Evolutionary conservation across 495 filamentous ascomycete genomes (phyloP), one percentile per base, ranked within the genome.

Genomic region (Talaromyces stipitatus): DNA sequence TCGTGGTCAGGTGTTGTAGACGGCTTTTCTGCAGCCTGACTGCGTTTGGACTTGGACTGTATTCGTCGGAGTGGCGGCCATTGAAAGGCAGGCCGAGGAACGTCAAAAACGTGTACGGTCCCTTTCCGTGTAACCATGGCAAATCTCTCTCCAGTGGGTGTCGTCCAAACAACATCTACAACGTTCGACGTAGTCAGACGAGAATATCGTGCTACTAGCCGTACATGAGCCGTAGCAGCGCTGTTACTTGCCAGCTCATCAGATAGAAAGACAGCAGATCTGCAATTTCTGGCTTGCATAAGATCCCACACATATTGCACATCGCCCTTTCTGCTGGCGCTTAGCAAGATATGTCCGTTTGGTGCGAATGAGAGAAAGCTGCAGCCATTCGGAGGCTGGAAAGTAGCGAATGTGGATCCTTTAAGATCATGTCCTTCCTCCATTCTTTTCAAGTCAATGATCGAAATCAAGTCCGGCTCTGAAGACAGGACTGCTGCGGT

Each of bases 231-330:
- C 14, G 28, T 66, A 64, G 3, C 70, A 55, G 57, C 65, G 29
- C 58, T 66, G 20, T 69, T 66, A 24, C 62, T 51, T 6, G 59
- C 48, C 2, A 66, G 59, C 12, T 75, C 70, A 14, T 76, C 73
- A 30, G 68, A 61, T 46, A 77, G 63, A 50, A 78, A 75, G 29
- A 64, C 62, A 54, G 66, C 70, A 14, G 74, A 66, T 41, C 75
- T 68, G 30, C 73, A 76, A 59, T 74, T 62, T 38, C 68, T 77
- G 7, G 65, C 59, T 61, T 88, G 87, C 84, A 92, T 87, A 52
- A 97, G 72, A 71, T 96, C 90, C 94, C 94, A 98, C 2, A 97
- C 84, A 58, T 87, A 89, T 68, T 95, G 85, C 4, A 94, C 82
- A 64, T 98, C 94, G 9, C 94, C 94, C 61, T 96, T 97, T 62